Conservation (phyloP, 2,329 filamentous ascomycete species). For the Calonectria ilicicola region DNA sequence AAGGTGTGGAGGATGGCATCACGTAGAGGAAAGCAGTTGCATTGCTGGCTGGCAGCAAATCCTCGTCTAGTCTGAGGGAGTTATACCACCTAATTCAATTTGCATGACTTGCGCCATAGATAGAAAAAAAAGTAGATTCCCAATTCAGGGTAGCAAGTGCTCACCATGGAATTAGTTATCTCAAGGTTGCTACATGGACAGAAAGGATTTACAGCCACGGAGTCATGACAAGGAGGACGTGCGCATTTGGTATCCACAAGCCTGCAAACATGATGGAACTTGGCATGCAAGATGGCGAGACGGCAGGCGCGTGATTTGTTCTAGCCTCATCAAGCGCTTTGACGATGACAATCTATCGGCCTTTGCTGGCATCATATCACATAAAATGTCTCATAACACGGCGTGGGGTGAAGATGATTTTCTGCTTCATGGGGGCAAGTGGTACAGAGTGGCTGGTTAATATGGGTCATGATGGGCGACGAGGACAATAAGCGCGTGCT, state of each 20-base stretch:
- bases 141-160: neutral
- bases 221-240: conserved; percentile 3
- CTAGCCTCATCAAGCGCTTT: neutral
- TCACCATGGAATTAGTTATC: neutral
- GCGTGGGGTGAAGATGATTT: neutral
- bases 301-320: neutral
- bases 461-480: neutral
- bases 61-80: neutral
- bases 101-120: neutral
- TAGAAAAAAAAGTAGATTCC: neutral
- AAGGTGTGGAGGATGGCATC: neutral
- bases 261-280: neutral
- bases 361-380: neutral
- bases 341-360: neutral
- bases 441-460: neutral
- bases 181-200: neutral
- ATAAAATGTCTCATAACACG: neutral
- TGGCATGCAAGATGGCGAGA: neutral
- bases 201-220: neutral
- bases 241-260: neutral
- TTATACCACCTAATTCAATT: neutral
- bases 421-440: neutral
- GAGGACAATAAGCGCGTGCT: neutral
- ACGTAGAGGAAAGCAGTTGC: neutral
- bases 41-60: neutral